Base-by-base conservation (phyloP, 495 filamentous ascomycete genomes). In the Penicillium silybi region DNA sequence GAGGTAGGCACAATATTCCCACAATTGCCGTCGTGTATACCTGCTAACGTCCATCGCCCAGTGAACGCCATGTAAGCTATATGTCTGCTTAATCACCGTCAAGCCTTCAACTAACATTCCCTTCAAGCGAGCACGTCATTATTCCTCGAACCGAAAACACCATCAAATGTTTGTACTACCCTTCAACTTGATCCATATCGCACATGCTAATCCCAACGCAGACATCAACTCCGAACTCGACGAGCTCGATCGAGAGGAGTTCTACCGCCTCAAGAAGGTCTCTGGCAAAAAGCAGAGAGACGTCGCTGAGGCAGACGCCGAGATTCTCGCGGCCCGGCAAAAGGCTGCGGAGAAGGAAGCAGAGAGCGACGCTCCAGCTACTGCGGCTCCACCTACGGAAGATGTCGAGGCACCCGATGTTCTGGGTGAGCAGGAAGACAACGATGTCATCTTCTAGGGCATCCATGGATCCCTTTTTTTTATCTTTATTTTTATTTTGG, bases 151-250 rank as follows among this genome's bases (percentile, higher is more conserved):
- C 93, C 17, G 92, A 97, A 66, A 99, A 97, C 58, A 99, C 93
- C 44, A 99, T 99, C 77, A 97, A 91, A 74, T 96, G 86, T 87
- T 69, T 66, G 80, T 76, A 15, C 15, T 18, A 1, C 19, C 42
- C 25, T 40, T 19, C 5, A 18, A 2, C 3, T 11, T n/a, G 22
- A 15, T 16, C n/a, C 2, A 35, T 11, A 15, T 37, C 10, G 41
- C 17, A 17, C 29, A 13, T 20, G 35, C 60, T 70, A 58, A 72
- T 53, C 9, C 23, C 15, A 16, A 20, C 17, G 15, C 35, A 89
- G 86, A 98, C 65, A 99, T 99, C 80, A 99, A 96, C 74, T 95
- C 91, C 9, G 93, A 99, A 66, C 85, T 99, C 15, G 93, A 99
- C 66, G 93, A 99, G 74, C 77, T 99, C 37, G 93, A 99, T 75